These are phyloP conservation scores for Metrosideros polymorpha DNA, from an alignment of 441 rosid species.

Conservation along the genomic window DNA sequence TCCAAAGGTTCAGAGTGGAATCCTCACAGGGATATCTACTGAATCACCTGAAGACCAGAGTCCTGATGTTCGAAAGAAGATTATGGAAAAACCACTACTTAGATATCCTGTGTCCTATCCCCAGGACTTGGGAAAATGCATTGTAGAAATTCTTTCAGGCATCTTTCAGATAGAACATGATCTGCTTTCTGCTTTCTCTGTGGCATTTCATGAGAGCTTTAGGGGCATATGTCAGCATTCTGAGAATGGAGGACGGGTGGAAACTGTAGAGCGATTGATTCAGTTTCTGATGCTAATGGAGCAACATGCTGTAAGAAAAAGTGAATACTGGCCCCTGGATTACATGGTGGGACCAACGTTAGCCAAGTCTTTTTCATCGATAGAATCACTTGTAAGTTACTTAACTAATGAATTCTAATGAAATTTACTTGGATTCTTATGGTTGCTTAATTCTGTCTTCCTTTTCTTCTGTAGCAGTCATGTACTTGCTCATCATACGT, in stretches of 20 bases:
- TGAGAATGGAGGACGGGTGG: slow-evolving; percentile 27
- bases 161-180: slow-evolving; percentile 35
- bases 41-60: slow-evolving; percentile 16
- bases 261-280: slow-evolving; percentile 36
- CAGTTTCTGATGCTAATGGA: slow-evolving; percentile 52
- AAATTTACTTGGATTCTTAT: not conserved
- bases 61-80: slow-evolving; percentile 22
- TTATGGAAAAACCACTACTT: slow-evolving; percentile 20
- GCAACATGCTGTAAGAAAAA: slow-evolving; percentile 32
- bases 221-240: slow-evolving; percentile 35
- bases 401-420: not conserved
- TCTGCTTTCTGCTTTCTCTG: slow-evolving; percentile 48
- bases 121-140: slow-evolving; percentile 77
- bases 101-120: slow-evolving; percentile 31
- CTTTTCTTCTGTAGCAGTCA: not conserved
- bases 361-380: slow-evolving; percentile 52
- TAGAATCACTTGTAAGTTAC: slow-evolving; percentile 72
- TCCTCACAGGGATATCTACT: slow-evolving; percentile 13
- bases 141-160: slow-evolving; percentile 68
- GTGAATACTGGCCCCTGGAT: slow-evolving; percentile 73
- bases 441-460: not conserved
- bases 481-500: not conserved
- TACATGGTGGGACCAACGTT: slow-evolving; percentile 66
- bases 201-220: slow-evolving; percentile 50
- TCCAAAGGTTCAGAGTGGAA: slow-evolving; percentile 18